phyloP scores from a whole-genome alignment of 345 rosid genomes.

The Eucalyptus sp. region DNA sequence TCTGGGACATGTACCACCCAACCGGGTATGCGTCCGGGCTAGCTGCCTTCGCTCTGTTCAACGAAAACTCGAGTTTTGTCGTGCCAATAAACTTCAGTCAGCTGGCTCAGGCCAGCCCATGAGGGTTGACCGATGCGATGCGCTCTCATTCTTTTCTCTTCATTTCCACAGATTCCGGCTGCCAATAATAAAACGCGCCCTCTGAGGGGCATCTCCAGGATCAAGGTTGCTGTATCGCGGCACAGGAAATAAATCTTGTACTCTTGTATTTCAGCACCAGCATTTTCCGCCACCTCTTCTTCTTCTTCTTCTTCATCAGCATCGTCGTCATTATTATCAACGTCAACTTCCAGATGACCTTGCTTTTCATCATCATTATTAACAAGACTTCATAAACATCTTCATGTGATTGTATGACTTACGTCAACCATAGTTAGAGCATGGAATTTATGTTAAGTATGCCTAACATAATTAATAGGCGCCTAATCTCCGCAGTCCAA shows the following conservation, averaged over 20 bases:
- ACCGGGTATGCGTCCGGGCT: not conserved
- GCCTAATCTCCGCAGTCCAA: too few species aligned
- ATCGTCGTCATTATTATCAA: not conserved
- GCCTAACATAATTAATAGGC: too few species aligned
- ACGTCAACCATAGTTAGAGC: too few species aligned
- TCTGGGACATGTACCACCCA: slow-evolving; percentile 15
- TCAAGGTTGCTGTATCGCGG: not conserved
- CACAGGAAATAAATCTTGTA: not conserved
- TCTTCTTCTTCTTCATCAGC: not conserved
- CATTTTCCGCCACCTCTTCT: not conserved
- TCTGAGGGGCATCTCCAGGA: not conserved
- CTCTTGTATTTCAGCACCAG: not conserved
- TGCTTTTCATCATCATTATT: fast-evolving
- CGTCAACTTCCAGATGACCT: not conserved
- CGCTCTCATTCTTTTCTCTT: not conserved
- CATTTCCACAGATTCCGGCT: too few species aligned
- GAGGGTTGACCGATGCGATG: not conserved
- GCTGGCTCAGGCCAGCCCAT: not conserved
- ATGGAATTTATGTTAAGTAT: too few species aligned
- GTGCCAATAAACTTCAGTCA: not conserved
- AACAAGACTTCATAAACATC: not conserved
- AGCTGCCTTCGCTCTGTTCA: not conserved
- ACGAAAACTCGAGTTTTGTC: not conserved
- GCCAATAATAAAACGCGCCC: not conserved
- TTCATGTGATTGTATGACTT: not conserved